phyloP scores from a whole-genome alignment of 805 yeast genomes.

The Kodamaea jinghongensis region DNA sequence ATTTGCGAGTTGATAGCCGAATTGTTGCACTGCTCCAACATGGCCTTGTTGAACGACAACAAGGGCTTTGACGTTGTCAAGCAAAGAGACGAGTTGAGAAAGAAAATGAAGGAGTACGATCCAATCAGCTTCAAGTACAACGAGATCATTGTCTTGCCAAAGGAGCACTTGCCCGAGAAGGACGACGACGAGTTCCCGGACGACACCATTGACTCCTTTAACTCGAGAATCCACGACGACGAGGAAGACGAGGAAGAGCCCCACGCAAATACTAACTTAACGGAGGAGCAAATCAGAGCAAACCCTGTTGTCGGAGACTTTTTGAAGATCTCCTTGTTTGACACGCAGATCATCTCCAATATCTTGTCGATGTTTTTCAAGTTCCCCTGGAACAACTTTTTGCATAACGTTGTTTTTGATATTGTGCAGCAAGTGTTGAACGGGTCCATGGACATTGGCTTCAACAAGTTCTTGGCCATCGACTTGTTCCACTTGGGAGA shows the following conservation, averaged over 20 bases:
- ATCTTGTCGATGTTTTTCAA: conserved; percentile 43
- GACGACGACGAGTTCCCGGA: conserved; percentile 14
- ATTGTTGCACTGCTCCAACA: conserved; percentile 45
- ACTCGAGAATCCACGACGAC: conserved; percentile 21
- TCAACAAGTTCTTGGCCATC: conserved; percentile 43
- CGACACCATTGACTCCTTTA: conserved; percentile 39
- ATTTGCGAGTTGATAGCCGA: conserved; percentile 48
- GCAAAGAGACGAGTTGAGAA: conserved; percentile 36
- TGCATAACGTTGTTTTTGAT: conserved; percentile 47
- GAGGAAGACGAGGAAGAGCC: conserved; percentile 39
- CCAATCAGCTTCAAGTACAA: conserved; percentile 46
- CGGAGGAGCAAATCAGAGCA: conserved; percentile 42
- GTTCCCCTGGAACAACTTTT: conserved; percentile 48
- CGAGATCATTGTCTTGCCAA: conserved; percentile 39
- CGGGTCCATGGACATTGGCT: conserved; percentile 50
- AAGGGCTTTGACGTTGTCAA: conserved; percentile 42
- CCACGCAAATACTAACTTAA: conserved; percentile 42
- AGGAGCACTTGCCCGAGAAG: conserved; percentile 14
- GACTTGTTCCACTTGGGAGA: conserved; percentile 58
- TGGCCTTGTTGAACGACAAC: conserved; percentile 45
- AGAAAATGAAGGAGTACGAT: conserved; percentile 40
- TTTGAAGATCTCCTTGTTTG: conserved; percentile 40
- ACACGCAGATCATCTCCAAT: conserved; percentile 42
- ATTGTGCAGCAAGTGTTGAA: conserved; percentile 47
- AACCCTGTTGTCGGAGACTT: conserved; percentile 45